Conservation (phyloP, 495 filamentous ascomycete species). For the Penicillium macrosclerotiorum region DNA sequence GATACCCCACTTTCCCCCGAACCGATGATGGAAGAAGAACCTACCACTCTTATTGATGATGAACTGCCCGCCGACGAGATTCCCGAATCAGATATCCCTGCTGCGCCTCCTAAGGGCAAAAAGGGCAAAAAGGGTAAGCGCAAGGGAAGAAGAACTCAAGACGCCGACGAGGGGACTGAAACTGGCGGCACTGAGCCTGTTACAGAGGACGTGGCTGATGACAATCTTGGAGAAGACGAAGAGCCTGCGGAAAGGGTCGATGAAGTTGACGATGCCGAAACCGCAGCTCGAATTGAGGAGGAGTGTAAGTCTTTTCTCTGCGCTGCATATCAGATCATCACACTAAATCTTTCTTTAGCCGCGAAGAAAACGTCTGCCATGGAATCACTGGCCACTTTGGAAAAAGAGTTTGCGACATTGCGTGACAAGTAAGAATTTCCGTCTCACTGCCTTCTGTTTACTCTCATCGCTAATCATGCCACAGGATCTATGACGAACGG, state of each 20-base stretch:
- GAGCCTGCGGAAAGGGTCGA: conserved; percentile 41
- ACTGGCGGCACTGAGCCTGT: conserved; percentile 23
- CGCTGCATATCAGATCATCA: neutral
- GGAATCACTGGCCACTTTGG: conserved; percentile 73
- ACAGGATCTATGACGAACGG: conserved; percentile 82
- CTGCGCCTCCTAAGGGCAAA: conserved; percentile 28
- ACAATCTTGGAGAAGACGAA: conserved; percentile 46
- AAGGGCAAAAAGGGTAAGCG: conserved; percentile 47
- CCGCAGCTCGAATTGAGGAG: conserved; percentile 53
- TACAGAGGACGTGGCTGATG: conserved; percentile 31
- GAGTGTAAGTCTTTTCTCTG: conserved; percentile 59
- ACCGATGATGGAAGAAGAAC: conserved; percentile 32
- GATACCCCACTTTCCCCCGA: conserved; percentile 21
- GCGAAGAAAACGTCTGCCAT: conserved; percentile 76
- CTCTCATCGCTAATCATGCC: conserved; percentile 11
- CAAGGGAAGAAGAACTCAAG: conserved; percentile 39
- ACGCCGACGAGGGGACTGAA: conserved; percentile 39
- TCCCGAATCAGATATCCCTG: conserved; percentile 35
- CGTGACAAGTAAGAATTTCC: conserved; percentile 69
- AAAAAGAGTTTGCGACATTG: conserved; percentile 79
- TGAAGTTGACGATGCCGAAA: conserved; percentile 40
- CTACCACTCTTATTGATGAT: conserved; percentile 32
- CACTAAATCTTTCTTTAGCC: conserved; percentile 46
- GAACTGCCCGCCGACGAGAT: conserved; percentile 39
- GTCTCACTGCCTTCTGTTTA: neutral